A percentile compares a stretch with the other conserved stretches of the same genome.
phyloP scores from a whole-genome alignment of 495 filamentous ascomycete genomes.

The Penicillium pancosmium region DNA sequence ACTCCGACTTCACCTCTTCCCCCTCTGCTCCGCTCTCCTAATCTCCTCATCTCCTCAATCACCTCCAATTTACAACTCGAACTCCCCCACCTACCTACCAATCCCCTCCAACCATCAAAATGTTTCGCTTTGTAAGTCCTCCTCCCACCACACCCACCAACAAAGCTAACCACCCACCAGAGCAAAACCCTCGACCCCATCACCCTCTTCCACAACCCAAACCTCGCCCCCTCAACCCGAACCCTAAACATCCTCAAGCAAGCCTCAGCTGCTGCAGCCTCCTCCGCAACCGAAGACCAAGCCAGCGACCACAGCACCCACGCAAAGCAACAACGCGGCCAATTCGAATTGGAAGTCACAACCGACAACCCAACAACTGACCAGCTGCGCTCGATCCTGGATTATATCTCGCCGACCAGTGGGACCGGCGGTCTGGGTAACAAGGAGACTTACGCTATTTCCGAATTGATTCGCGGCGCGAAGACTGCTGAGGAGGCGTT shows the following conservation, averaged over 20 bases:
- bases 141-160: constrained; percentile 1
- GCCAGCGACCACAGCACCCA: constrained; percentile 60
- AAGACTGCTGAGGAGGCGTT: constrained; percentile 72
- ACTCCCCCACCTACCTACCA: not conserved
- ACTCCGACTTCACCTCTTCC: constrained; percentile 1
- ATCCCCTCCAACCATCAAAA: constrained; percentile 24
- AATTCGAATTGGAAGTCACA: constrained; percentile 86
- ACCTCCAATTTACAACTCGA: constrained; percentile 1
- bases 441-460: constrained; percentile 34
- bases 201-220: constrained; percentile 90
- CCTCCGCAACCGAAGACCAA: constrained; percentile 66
- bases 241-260: constrained; percentile 75
- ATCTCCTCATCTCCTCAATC: constrained; percentile 1
- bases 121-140: constrained; percentile 49
- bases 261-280: constrained; percentile 61
- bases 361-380: constrained; percentile 79
- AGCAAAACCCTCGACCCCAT: constrained; percentile 86
- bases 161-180: constrained; percentile 40
- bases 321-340: constrained; percentile 56
- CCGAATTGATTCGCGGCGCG: constrained; percentile 71
- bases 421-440: constrained; percentile 24
- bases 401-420: constrained; percentile 70
- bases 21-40: not conserved
- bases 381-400: constrained; percentile 84
- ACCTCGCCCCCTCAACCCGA: constrained; percentile 62